These are phyloP conservation scores for Asterionellopsis glacialis DNA, from an alignment of 108 stramenopile species.

Conservation along the genomic window DNA sequence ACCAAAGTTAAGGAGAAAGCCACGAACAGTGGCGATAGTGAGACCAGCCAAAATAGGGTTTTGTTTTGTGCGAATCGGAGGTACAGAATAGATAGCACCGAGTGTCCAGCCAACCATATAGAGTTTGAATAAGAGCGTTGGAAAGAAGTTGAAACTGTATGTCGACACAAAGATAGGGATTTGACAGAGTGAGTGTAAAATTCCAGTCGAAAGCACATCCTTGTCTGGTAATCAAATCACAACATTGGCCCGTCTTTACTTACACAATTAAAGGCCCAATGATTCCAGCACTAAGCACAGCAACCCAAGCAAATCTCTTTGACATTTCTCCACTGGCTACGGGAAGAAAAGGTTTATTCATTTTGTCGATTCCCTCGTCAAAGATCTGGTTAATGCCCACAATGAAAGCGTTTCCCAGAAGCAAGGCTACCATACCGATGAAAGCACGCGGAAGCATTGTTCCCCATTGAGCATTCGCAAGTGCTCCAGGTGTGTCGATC, in stretches of 20 bases:
- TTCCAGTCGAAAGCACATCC: background rate
- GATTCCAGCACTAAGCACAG: constrained; percentile 57
- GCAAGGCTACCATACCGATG: constrained; percentile 84
- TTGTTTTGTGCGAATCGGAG: constrained; percentile 89
- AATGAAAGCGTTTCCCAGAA: constrained; percentile 94
- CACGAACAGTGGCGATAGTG: constrained; percentile 92
- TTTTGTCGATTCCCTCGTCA: constrained; percentile 90
- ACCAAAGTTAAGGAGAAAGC: constrained; percentile 95
- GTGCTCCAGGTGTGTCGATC: constrained; percentile 75
- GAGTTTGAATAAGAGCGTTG: constrained; percentile 75
- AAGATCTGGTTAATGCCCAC: constrained; percentile 98
- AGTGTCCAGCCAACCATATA: constrained; percentile 86
- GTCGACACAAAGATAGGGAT: background rate
- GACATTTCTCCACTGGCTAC: constrained; percentile 94
- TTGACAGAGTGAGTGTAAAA: background rate
- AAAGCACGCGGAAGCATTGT: constrained; percentile 77
- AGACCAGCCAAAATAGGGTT: constrained; percentile 88
- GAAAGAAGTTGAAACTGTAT: constrained; percentile 64
- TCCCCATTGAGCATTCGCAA: constrained; percentile 61
- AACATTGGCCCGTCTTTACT: constrained; percentile 13
- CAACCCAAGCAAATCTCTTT: constrained; percentile 69
- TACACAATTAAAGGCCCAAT: constrained; percentile 74
- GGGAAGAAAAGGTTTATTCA: constrained; percentile 96
- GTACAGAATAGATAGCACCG: constrained; percentile 90
- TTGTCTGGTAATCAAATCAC: background rate